Conservation (phyloP, 140 eudicot genomes). For the Bidens hawaiensis region DNA sequence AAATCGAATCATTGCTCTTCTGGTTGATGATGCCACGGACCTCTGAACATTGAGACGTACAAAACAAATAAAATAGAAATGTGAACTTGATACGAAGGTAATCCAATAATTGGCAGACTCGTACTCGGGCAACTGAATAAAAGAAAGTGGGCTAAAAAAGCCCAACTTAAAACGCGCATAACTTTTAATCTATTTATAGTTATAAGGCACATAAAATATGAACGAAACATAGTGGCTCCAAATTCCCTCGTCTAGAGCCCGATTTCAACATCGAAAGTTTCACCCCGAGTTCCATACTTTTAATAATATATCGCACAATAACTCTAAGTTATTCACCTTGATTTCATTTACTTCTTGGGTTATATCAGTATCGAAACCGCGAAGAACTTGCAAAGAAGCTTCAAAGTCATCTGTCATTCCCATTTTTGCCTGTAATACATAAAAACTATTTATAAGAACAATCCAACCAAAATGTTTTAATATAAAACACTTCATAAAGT, state of each 20-base stretch:
- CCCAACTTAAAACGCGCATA: neutral
- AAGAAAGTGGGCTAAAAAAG: neutral
- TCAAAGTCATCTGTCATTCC: conserved; percentile 97
- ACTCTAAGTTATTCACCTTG: no score
- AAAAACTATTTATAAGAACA: neutral
- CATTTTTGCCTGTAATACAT: conserved; percentile 69
- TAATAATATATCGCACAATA: no score
- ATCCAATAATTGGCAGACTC: no score
- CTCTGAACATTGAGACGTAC: conserved; percentile 41
- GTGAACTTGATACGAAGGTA: no score
- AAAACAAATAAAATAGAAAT: neutral
- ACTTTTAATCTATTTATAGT: no score
- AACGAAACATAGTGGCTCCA: no score
- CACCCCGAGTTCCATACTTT: no score
- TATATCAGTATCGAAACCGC: conserved; percentile 93
- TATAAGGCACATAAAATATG: no score
- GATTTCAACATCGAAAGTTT: no score
- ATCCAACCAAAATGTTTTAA: neutral
- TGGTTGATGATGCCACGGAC: conserved; percentile 73
- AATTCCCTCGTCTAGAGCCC: no score
- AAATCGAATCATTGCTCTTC: conserved; percentile 67
- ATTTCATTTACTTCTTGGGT: conserved; percentile 88
- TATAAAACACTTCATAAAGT: neutral
- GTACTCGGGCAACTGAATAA: no score
- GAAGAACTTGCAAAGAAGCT: conserved; percentile 92